Evolutionary conservation across 495 filamentous ascomycete genomes (phyloP).

Genomic region (Penicillium nucicola): DNA sequence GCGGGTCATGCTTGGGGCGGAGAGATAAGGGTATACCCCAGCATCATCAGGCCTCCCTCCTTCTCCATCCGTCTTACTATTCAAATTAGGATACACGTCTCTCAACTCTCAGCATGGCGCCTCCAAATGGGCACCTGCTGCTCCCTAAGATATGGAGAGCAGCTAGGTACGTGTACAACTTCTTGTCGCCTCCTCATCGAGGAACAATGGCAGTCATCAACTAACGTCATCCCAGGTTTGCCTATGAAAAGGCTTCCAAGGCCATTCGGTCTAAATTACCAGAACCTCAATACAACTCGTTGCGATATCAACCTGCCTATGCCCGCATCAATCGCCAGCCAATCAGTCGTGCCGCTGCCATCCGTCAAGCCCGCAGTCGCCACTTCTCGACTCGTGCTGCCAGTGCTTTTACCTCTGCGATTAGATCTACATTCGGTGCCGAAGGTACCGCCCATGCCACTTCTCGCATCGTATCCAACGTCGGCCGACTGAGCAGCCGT

Average conservation of each 20-base stretch:
- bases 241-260: constrained; percentile 60
- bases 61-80: constrained; percentile 16
- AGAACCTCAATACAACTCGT: constrained; percentile 40
- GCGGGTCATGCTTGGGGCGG: constrained; percentile 9
- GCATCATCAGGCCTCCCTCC: constrained; percentile 33
- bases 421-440: constrained; percentile 48
- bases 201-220: constrained; percentile 5
- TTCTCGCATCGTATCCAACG: constrained; percentile 62
- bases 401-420: constrained; percentile 59
- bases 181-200: not conserved
- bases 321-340: constrained; percentile 61
- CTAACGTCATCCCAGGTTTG: constrained; percentile 47
- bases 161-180: constrained; percentile 48
- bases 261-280: constrained; percentile 61
- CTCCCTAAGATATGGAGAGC: constrained; percentile 67
- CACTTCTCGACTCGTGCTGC: constrained; percentile 71
- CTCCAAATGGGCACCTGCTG: constrained; percentile 66
- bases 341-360: constrained; percentile 65
- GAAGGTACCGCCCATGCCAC: constrained; percentile 63
- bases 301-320: constrained; percentile 51
- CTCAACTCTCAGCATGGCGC: constrained; percentile 53
- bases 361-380: constrained; percentile 69
- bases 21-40: constrained; percentile 20
- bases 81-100: constrained; percentile 6
- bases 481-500: constrained; percentile 64